These are phyloP conservation scores for Lichtheimia ornata DNA, from an alignment of 371 early-diverging fungal species.

Conservation along the genomic window DNA sequence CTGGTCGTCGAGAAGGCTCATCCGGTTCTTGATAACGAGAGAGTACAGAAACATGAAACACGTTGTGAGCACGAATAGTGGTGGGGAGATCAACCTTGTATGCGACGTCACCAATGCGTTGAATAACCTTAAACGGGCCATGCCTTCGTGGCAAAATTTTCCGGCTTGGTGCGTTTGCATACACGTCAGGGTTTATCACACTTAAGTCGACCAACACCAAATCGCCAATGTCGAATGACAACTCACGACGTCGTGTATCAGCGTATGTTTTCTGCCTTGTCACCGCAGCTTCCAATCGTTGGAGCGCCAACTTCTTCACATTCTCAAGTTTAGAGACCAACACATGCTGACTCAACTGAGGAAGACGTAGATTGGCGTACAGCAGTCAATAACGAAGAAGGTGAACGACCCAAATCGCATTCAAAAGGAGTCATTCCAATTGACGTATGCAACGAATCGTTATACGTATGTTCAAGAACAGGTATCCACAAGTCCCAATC, in stretches of 20 bases:
- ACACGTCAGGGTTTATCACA: not conserved
- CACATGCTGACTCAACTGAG: not conserved
- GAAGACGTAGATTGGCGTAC: not conserved
- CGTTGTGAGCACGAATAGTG: not conserved
- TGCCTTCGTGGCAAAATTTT: not conserved
- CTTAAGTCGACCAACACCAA: not conserved
- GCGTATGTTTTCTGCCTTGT: too few relatives aligned
- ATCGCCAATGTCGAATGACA: not conserved
- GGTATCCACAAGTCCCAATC: not conserved
- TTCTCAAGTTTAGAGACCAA: not conserved
- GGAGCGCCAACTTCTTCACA: not conserved
- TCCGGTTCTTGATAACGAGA: not conserved
- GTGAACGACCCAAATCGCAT: not conserved
- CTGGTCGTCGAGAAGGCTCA: too few relatives aligned
- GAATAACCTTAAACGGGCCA: not conserved
- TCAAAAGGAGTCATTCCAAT: not conserved
- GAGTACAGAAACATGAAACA: not conserved
- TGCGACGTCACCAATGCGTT: not conserved
- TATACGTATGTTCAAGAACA: not conserved
- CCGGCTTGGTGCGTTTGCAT: not conserved
- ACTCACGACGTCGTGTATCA: not conserved
- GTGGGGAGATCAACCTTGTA: slow-evolving; percentile 1
- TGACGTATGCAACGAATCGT: not conserved
- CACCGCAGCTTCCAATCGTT: not conserved
- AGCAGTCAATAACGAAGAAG: not conserved